Percentiles rank a stretch among this genome's conserved stretches.
These are phyloP conservation scores for Arthrobotrys conoides DNA, from an alignment of 2,329 filamentous ascomycete genomes.

Conservation along the genomic window DNA sequence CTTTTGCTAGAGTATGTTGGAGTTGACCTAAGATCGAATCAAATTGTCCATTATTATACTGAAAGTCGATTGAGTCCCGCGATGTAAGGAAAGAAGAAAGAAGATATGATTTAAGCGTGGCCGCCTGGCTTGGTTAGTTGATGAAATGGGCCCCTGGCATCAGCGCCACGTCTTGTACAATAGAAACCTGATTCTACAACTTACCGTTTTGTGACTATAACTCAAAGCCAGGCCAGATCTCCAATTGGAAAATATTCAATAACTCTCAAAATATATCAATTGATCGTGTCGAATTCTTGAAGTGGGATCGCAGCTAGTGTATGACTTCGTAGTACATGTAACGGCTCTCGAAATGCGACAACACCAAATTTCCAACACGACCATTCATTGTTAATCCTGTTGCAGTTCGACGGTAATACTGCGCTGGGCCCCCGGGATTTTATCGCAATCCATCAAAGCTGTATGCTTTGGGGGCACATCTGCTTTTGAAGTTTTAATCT, in stretches of 20 bases:
- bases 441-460: background rate
- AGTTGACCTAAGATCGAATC: too few species aligned
- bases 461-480: too few species aligned
- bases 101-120: background rate
- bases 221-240: background rate
- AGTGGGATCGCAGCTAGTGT: too few species aligned
- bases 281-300: background rate
- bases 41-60: too few species aligned
- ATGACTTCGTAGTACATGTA: too few species aligned
- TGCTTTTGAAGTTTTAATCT: too few species aligned
- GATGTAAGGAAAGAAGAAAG: background rate
- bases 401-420: too few species aligned
- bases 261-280: background rate
- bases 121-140: background rate
- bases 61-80: background rate
- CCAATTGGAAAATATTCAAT: background rate
- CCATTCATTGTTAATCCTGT: background rate
- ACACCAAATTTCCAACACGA: background rate
- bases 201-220: background rate
- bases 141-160: conserved; percentile 2
- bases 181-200: background rate
- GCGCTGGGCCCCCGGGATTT: too few species aligned
- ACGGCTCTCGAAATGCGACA: background rate
- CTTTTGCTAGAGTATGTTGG: background rate
- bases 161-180: background rate